phyloP scores from a whole-genome alignment of 805 yeast species.

The Candida alai region DNA sequence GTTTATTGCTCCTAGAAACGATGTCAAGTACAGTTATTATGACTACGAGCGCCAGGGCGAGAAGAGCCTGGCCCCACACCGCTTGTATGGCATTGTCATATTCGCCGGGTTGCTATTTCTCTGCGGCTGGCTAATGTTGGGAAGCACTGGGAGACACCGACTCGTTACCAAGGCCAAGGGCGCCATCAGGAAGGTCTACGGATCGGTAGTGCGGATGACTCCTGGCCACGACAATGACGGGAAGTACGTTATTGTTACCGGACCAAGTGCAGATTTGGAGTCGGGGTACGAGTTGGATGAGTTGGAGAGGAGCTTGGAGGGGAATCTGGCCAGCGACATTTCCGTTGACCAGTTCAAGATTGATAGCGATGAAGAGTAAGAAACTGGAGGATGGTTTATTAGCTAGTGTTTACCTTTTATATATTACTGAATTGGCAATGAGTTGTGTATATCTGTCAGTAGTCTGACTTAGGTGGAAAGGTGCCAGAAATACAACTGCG shows the following conservation, averaged over 20 bases:
- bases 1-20: slow-evolving; percentile 20
- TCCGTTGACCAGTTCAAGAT: slow-evolving; percentile 16
- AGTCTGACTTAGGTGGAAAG: too few species aligned
- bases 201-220: slow-evolving; percentile 2
- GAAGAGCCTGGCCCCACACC: slow-evolving; percentile 26
- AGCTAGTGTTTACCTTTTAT: too few species aligned
- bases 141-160: slow-evolving; percentile 20
- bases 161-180: slow-evolving; percentile 4
- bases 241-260: slow-evolving; percentile 4
- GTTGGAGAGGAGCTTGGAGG: slow-evolving; percentile 1
- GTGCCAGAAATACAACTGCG: too few species aligned
- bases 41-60: slow-evolving; percentile 24
- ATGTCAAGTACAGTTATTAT: slow-evolving; percentile 18
- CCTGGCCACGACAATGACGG: slow-evolving; percentile 9
- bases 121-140: slow-evolving; percentile 31
- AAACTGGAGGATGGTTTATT: slow-evolving; percentile 1
- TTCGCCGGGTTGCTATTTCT: slow-evolving; percentile 23
- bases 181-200: slow-evolving; percentile 1
- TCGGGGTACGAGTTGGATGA: slow-evolving; percentile 11
- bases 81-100: slow-evolving; percentile 36
- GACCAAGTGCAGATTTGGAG: slow-evolving; percentile 3
- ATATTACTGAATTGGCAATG: too few species aligned
- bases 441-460: too few species aligned
- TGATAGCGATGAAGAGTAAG: slow-evolving; percentile 17
- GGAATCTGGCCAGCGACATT: slow-evolving; percentile 4